A percentile compares a stretch with the other conserved stretches of the same genome.
Conservation (phyloP, 1,284 basidiomycete species). For the Irpex lacteus region DNA sequence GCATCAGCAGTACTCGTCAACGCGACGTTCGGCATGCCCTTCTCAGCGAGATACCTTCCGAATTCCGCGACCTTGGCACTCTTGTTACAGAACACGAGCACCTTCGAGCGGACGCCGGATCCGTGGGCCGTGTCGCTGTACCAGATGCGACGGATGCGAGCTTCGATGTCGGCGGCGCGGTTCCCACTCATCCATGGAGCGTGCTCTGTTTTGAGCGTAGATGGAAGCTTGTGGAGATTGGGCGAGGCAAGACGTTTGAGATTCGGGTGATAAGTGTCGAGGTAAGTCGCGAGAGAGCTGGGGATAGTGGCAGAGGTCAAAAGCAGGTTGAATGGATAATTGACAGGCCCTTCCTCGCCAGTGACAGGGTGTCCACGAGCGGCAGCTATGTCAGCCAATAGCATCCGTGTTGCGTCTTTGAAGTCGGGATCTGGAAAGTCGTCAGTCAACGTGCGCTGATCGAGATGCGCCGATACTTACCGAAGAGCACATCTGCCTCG, state of each 20-base stretch:
- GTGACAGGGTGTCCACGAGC: conserved; percentile 53
- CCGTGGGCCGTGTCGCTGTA: conserved; percentile 55
- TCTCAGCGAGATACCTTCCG: conserved; percentile 52
- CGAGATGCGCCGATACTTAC: conserved; percentile 36
- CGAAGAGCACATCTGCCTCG: conserved; percentile 88
- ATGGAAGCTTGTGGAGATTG: conserved; percentile 74
- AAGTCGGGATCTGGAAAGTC: conserved; percentile 69
- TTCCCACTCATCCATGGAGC: conserved; percentile 77
- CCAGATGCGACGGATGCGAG: conserved; percentile 72
- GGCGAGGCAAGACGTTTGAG: conserved; percentile 74
- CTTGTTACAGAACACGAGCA: conserved; percentile 83
- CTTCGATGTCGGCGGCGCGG: conserved; percentile 74
- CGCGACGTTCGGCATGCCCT: conserved; percentile 64
- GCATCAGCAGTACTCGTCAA: conserved; percentile 54
- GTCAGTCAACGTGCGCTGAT: neutral
- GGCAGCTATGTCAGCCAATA: conserved; percentile 68
- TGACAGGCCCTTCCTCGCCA: conserved; percentile 19
- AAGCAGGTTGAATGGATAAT: conserved; percentile 75
- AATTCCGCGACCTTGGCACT: conserved; percentile 63
- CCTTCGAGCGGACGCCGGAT: conserved; percentile 43
- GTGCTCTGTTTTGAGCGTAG: conserved; percentile 68
- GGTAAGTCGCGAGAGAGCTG: conserved; percentile 64
- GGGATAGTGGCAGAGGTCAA: conserved; percentile 90
- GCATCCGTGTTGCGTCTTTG: conserved; percentile 60
- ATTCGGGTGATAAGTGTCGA: conserved; percentile 58